Conservation (phyloP, 345 rosid species). For the Trapa bicornis region DNA sequence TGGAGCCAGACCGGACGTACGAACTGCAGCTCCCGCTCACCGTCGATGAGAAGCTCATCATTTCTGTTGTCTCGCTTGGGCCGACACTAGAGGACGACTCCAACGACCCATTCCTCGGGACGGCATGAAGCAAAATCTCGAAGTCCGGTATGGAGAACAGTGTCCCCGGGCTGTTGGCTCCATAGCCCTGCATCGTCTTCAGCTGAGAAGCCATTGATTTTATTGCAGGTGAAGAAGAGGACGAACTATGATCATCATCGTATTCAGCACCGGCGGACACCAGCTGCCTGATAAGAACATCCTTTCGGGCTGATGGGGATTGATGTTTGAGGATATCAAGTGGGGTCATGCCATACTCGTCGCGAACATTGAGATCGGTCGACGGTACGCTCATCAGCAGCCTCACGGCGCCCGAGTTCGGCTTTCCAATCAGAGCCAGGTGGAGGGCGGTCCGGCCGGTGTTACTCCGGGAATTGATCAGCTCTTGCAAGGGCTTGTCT, state of each 20-base stretch:
- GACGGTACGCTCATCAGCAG: conserved; percentile 55
- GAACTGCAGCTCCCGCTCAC: conserved; percentile 21
- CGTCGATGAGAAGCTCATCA: conserved; percentile 27
- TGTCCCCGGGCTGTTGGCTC: conserved; percentile 60
- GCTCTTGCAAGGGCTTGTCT: conserved; percentile 20
- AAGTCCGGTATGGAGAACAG: conserved; percentile 56
- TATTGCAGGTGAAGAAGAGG: conserved; percentile 15
- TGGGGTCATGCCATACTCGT: conserved; percentile 62
- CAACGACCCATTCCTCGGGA: conserved; percentile 24
- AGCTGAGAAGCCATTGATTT: conserved; percentile 51
- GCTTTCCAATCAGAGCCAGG: conserved; percentile 57
- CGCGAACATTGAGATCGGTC: conserved; percentile 49
- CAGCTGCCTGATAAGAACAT: conserved; percentile 50
- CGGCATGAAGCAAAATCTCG: conserved; percentile 52
- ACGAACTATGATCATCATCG: conserved; percentile 37
- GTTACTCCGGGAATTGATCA: conserved; percentile 46
- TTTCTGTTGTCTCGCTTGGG: conserved; percentile 22
- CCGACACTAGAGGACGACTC: conserved; percentile 21
- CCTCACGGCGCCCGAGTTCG: conserved; percentile 50
- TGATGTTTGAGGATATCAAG: conserved; percentile 66
- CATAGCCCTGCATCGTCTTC: conserved; percentile 56
- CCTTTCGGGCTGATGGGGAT: conserved; percentile 51
- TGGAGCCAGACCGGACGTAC: conserved; percentile 22
- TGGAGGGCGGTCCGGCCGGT: conserved; percentile 79
- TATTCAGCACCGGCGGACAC: conserved; percentile 59